phyloP scores from a whole-genome alignment of 257 asterid species.

The Anisodus tanguticus region DNA sequence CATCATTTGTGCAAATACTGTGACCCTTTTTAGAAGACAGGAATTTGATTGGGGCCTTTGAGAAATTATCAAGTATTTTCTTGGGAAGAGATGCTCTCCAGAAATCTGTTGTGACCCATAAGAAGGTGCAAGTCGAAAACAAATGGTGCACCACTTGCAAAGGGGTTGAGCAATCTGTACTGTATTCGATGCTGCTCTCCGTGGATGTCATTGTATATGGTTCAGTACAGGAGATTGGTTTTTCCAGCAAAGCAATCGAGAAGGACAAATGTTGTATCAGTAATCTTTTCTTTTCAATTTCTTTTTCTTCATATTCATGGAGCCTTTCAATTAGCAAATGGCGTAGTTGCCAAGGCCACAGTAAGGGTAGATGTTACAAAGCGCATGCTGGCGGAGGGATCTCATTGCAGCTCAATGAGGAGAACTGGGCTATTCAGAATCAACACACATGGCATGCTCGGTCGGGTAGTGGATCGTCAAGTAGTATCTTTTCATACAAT shows the following conservation, averaged over 20 bases:
- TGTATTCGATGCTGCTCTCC: conserved; percentile 26
- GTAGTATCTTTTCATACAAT: conserved; percentile 34
- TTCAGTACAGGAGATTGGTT: conserved; percentile 28
- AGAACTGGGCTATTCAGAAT: conserved; percentile 11
- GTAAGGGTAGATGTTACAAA: conserved; percentile 32
- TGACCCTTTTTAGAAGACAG: conserved; percentile 32
- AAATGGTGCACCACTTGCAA: conserved; percentile 7
- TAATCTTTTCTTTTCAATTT: conserved; percentile 33
- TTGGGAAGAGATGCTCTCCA: conserved; percentile 26
- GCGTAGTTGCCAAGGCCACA: conserved; percentile 25
- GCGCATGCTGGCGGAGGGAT: conserved; percentile 21
- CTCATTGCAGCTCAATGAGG: conserved; percentile 26
- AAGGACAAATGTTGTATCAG: conserved; percentile 38
- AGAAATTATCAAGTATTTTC: conserved; percentile 30
- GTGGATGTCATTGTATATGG: conserved; percentile 30
- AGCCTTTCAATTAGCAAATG: conserved; percentile 34
- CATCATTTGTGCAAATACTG: conserved; percentile 46
- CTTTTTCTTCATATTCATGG: conserved; percentile 40
- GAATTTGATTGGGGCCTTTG: conserved; percentile 7
- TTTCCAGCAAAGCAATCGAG: conserved; percentile 31
- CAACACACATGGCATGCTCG: conserved; percentile 4
- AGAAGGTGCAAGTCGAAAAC: conserved; percentile 31
- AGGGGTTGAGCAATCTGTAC: conserved; percentile 19
- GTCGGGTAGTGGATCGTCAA: conserved; percentile 13
- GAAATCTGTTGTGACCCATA: conserved; percentile 33